Base-by-base conservation (phyloP, 1,139 yeast genomes). In the Zygosaccharomyces sapae region DNA sequence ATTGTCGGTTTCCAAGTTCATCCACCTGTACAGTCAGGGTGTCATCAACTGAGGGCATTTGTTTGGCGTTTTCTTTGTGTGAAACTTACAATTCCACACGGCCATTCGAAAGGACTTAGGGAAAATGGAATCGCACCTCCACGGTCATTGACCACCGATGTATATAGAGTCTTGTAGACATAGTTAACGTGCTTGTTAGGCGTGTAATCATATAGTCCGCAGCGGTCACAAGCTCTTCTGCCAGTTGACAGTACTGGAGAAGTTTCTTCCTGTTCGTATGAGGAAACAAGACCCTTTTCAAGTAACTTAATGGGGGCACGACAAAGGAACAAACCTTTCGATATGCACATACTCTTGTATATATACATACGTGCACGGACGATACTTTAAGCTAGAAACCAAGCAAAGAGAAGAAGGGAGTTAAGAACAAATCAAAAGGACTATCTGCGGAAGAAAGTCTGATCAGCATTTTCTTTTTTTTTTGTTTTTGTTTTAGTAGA, bases 251-350 rank as follows among this genome's bases (percentile, higher is more conserved):
- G 25, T 2, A 6, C 25, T 6, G 25, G 25, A 31, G 18, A 31
- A 3, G 18, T n/a, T 38, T 33, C 9, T 22, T 29, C 27, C 34
- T 20, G 33, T 38, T 38, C 31, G 25, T 38, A 30, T 27, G 20
- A 29, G 34, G 41, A 29, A 38, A 38, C 31, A 13, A 13, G 34
- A 29, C 33, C 41, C 34, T 27, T 29, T 27, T 38, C 25, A 27
- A 27, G 34, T 38, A 38, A 29, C 30, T 29, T 18, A 16, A 38
- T 13, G 19, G 18, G 33, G 22, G 22, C 19, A 27, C 12, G 22
- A 38, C 30, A 12, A 36, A 38, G 30, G 20, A 12, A 24, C 34
- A 10, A 38, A 20, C 41, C 20, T 13, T 38, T 19, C 5, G 5
- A 29, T n/a, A 8, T 8, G 6, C 6, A 29, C 33, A 29, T 29